These are phyloP conservation scores for Lipomyces sp. DNA, from an alignment of 805 yeast genomes.

Conservation along the genomic window DNA sequence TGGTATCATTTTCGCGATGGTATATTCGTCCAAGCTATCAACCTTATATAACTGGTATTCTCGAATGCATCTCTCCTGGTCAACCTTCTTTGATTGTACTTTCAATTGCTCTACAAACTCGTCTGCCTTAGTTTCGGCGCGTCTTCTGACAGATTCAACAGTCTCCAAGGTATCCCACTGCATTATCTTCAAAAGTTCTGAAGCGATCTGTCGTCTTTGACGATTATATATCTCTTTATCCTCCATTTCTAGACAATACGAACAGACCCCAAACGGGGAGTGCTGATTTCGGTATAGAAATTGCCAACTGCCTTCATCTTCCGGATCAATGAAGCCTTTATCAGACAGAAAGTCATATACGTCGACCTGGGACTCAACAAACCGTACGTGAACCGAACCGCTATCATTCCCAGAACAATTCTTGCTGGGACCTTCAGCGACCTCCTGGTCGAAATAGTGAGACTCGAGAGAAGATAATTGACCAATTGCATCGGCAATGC, in stretches of 20 bases:
- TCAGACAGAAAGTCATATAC: conserved; percentile 4
- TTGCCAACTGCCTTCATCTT: conserved; percentile 13
- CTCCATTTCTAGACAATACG: conserved; percentile 24
- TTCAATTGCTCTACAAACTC: conserved; percentile 17
- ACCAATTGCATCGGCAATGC: neutral
- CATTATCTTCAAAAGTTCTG: conserved; percentile 15
- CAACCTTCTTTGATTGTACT: neutral
- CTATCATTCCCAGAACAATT: neutral
- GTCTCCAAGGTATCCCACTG: conserved; percentile 16
- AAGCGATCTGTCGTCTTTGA: conserved; percentile 14
- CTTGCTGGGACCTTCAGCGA: neutral
- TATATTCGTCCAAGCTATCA: conserved; percentile 16
- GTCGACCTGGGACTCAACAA: conserved; percentile 1
- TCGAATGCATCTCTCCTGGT: conserved; percentile 7
- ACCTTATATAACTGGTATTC: conserved; percentile 7
- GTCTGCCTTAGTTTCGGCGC: conserved; percentile 19
- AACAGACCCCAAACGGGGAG: conserved; percentile 13
- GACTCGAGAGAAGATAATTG: neutral
- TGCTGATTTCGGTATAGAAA: conserved; percentile 21
- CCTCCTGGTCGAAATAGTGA: neutral
- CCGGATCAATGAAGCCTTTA: conserved; percentile 5
- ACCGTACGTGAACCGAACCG: neutral
- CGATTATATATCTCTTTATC: conserved; percentile 6
- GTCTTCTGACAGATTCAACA: conserved; percentile 4
- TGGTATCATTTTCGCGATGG: conserved; percentile 10